Evolutionary conservation across 2,329 filamentous ascomycete species (phyloP), one percentile per base, ranked within the genome.

Genomic region (Hortaea werneckii): DNA sequence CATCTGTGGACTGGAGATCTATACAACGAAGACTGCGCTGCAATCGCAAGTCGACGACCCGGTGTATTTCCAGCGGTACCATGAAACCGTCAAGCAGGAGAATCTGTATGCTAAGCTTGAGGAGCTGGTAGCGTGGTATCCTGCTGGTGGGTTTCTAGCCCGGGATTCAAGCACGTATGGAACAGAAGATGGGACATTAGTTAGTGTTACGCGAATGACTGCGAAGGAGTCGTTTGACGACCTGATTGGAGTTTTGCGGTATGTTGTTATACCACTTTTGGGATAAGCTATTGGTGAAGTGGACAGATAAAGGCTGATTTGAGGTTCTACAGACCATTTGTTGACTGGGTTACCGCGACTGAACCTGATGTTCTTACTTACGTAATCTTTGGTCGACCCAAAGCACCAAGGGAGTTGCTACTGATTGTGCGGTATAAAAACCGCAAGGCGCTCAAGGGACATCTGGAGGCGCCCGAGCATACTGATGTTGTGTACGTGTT

Each of bases 1-100:
- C 41, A 48, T 59, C 29, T 46, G 43, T 30, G 58, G 57, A 5
- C 40, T 59, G 8, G 58, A 60, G 28, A 53, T 60, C 26, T 59
- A 60, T 40, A 56, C 54, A 0, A 37, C 48, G 9, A 59, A 57
- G 37, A 32, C 47, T 6, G 57, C 54, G 8, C 49, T 57, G 5
- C 49, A 56, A 29, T 34, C 43, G 20, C 58, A 60, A 44, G 29
- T 59, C 27, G 39, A 60, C 8, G 58, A 60, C 43, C 47, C 51
- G 29, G 50, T 49, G 4, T 57, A 49, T 41, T 60, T 59, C 48
- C 58, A 60, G 40, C 26, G 48, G 1, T 60, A 55, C 37, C 57
- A 57, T 32, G 32, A 48, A 4, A 48, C 44, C 6, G 57, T 50
- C 29, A 48, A 47, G 43, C n/a, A 48, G 29, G 54, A 58, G 39